Percentiles rank a stretch among this genome's conserved stretches.
These are phyloP conservation scores for Sonneratia caseolaris DNA, from an alignment of 345 rosid species.

Conservation along the genomic window DNA sequence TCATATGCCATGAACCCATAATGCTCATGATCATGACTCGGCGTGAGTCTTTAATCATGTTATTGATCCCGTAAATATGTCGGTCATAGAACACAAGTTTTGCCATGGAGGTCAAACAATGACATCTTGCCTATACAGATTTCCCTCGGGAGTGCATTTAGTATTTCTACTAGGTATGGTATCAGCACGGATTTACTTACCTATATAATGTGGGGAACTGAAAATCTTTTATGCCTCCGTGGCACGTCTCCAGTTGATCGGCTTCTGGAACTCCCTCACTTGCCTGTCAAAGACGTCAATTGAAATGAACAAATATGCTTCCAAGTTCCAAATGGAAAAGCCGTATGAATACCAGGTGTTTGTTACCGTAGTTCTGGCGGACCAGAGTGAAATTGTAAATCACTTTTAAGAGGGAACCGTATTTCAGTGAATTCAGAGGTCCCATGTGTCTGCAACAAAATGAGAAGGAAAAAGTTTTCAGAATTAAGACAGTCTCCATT, in stretches of 20 bases:
- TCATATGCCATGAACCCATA: too few relatives aligned
- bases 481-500: background rate
- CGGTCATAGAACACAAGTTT: background rate
- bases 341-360: background rate
- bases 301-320: background rate
- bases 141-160: background rate
- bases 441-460: conserved; percentile 64
- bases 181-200: background rate
- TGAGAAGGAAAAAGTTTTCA: background rate
- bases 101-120: background rate
- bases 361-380: conserved; percentile 65
- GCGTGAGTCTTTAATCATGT: too few relatives aligned
- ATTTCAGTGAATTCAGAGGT: conserved; percentile 50
- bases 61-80: background rate
- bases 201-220: background rate
- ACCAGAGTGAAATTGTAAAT: conserved; percentile 67
- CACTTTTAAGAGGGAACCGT: conserved; percentile 63
- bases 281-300: background rate
- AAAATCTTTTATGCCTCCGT: background rate
- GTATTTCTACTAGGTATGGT: background rate
- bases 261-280: background rate
- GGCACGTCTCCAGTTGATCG: background rate
- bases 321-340: background rate
- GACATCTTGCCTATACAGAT: background rate
- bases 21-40: too few relatives aligned